phyloP scores from a whole-genome alignment of 2,329 filamentous ascomycete species.

The Cercospora sesami region DNA sequence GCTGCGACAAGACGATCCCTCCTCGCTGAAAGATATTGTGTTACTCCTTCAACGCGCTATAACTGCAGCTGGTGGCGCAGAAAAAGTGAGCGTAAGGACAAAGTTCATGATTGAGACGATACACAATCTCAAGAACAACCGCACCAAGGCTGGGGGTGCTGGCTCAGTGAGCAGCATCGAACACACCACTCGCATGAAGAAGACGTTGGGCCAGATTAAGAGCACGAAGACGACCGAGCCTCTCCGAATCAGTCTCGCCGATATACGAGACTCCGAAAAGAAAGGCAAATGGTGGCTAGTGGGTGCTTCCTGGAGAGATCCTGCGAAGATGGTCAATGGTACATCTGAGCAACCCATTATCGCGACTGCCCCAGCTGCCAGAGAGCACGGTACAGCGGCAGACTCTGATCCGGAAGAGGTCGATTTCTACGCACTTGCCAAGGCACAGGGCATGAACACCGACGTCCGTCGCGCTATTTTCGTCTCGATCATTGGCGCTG shows the following conservation, averaged over 20 bases:
- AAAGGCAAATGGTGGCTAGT: conserved; percentile 98
- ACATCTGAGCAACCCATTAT: conserved; percentile 16
- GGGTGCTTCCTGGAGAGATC: conserved; percentile 78
- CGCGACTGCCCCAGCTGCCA: conserved; percentile 17
- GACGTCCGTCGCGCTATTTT: conserved; percentile 89
- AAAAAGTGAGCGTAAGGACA: conserved; percentile 77
- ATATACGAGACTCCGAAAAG: conserved; percentile 80
- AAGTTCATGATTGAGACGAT: conserved; percentile 98
- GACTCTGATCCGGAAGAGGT: conserved; percentile 45
- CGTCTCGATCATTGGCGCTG: conserved; percentile 80
- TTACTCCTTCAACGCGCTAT: conserved; percentile 73
- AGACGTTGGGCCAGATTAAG: conserved; percentile 77
- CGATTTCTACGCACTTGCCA: conserved; percentile 72
- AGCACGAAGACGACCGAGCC: conserved; percentile 70
- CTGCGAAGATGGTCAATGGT: conserved; percentile 33
- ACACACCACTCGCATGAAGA: conserved; percentile 85
- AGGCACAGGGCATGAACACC: conserved; percentile 81
- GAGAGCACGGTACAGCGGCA: conserved; percentile 29
- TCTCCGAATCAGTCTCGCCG: conserved; percentile 74
- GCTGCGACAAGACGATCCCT: conserved; percentile 83
- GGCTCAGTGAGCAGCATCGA: conserved; percentile 74
- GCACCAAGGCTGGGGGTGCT: conserved; percentile 71
- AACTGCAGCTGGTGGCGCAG: conserved; percentile 61
- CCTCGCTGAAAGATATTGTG: conserved; percentile 85
- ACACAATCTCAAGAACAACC: conserved; percentile 91